Evolutionary conservation across 179 eudicot species (phyloP).

Genomic region (Patellifolia procumbens): DNA sequence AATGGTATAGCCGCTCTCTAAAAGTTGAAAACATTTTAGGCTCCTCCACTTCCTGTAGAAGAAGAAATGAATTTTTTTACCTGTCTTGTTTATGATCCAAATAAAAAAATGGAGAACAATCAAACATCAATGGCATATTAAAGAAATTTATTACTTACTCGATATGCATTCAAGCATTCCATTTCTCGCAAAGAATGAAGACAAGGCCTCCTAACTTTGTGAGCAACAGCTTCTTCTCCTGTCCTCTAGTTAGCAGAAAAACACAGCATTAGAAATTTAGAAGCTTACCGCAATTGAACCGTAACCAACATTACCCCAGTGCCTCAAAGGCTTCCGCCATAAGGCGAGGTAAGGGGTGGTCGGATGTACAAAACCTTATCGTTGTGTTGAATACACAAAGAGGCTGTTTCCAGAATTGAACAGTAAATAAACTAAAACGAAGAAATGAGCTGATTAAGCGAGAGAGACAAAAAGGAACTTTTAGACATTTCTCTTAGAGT

Average conservation of each 20-base stretch:
- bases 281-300: too few species aligned
- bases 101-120: slow-evolving; percentile 2
- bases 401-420: too few species aligned
- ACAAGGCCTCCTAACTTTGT: slow-evolving; percentile 62
- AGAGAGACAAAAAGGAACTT: background rate
- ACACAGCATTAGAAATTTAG: slow-evolving; percentile 17
- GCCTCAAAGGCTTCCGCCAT: too few species aligned
- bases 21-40: slow-evolving; percentile 74
- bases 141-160: slow-evolving; percentile 45
- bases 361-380: too few species aligned
- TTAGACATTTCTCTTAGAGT: background rate
- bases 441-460: background rate
- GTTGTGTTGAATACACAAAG: too few species aligned
- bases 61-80: slow-evolving; percentile 16
- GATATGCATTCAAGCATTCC: slow-evolving; percentile 57
- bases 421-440: background rate
- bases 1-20: slow-evolving; percentile 76
- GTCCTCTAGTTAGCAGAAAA: slow-evolving; percentile 47
- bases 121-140: slow-evolving; percentile 2
- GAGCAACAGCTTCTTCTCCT: slow-evolving; percentile 66
- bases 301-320: too few species aligned
- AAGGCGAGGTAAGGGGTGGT: too few species aligned
- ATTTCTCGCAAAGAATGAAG: slow-evolving; percentile 71
- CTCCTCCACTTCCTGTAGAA: slow-evolving; percentile 63
- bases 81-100: background rate